A percentile compares a stretch with the other conserved stretches of the same genome.
These are phyloP conservation scores for Aspergillus neoniger DNA, from an alignment of 2,329 filamentous ascomycete genomes.

Conservation along the genomic window DNA sequence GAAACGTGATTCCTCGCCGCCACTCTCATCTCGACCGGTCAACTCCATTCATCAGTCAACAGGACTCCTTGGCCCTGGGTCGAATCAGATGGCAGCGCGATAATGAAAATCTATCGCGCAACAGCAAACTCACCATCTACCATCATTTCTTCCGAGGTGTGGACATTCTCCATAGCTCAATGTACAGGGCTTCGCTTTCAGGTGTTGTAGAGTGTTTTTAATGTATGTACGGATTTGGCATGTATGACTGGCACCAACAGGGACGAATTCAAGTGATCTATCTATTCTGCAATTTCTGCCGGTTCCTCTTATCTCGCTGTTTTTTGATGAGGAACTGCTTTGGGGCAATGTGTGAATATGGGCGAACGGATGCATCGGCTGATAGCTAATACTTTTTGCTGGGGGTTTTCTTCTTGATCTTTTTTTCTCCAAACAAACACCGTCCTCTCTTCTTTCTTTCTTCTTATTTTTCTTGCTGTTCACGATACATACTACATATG, in stretches of 20 bases:
- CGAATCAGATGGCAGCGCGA: slow-evolving; percentile 37
- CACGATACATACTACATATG: not conserved
- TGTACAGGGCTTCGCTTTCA: slow-evolving; percentile 19
- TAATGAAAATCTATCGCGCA: slow-evolving; percentile 14
- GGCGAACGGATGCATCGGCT: slow-evolving; percentile 13
- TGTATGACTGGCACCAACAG: slow-evolving; percentile 23
- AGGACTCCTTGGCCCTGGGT: slow-evolving; percentile 31
- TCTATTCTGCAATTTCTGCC: slow-evolving; percentile 14
- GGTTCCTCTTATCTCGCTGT: slow-evolving; percentile 1
- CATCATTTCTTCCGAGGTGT: slow-evolving; percentile 8
- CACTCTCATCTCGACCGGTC: slow-evolving; percentile 33
- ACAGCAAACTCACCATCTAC: slow-evolving; percentile 4
- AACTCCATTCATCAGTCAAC: slow-evolving; percentile 36
- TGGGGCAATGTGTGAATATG: slow-evolving; percentile 21
- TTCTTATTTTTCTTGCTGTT: not conserved
- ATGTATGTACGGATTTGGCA: slow-evolving; percentile 26
- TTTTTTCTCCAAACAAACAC: slow-evolving; percentile 1
- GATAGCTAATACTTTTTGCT: slow-evolving; percentile 2
- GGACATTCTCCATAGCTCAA: not conserved
- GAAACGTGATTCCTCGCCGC: slow-evolving; percentile 35
- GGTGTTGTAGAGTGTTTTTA: slow-evolving; percentile 22
- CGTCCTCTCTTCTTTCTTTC: not conserved
- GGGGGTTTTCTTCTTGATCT: slow-evolving; percentile 7
- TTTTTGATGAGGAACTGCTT: not conserved
- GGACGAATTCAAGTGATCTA: slow-evolving; percentile 15